Evolutionary conservation across 1,139 yeast species (phyloP).

Genomic region (Yamadazyma epiphylla): DNA sequence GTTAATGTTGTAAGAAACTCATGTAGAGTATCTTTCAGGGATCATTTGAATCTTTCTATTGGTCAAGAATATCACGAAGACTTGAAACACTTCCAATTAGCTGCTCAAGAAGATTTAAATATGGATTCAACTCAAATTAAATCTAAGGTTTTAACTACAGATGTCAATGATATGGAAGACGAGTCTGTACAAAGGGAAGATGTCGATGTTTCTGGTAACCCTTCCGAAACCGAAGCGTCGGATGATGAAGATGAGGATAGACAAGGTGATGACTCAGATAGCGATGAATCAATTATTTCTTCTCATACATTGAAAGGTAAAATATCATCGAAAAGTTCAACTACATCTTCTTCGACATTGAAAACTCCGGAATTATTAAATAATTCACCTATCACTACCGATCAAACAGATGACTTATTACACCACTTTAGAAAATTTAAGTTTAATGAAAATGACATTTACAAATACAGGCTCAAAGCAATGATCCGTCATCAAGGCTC

Average conservation of each 20-base stretch:
- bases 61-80: slow-evolving; percentile 42
- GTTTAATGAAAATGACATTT: slow-evolving; percentile 42
- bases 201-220: slow-evolving; percentile 33
- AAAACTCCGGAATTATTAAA: slow-evolving; percentile 27
- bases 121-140: slow-evolving; percentile 8
- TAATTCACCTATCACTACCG: slow-evolving; percentile 37
- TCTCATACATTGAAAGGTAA: slow-evolving; percentile 7
- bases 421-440: slow-evolving; percentile 38
- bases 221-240: slow-evolving; percentile 18
- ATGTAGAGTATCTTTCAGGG: slow-evolving; percentile 68
- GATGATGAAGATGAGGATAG: slow-evolving; percentile 24
- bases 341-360: slow-evolving; percentile 10
- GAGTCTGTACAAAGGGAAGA: slow-evolving; percentile 41
- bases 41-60: slow-evolving; percentile 48
- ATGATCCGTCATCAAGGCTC: slow-evolving; percentile 84
- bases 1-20: slow-evolving; percentile 69
- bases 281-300: slow-evolving; percentile 7
- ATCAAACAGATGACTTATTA: slow-evolving; percentile 35
- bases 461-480: slow-evolving; percentile 62
- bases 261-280: slow-evolving; percentile 14
- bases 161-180: slow-evolving; percentile 44
- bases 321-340: slow-evolving; percentile 8
- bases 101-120: slow-evolving; percentile 15
- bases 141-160: slow-evolving; percentile 37
- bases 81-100: slow-evolving; percentile 31